phyloP scores from a whole-genome alignment of 805 yeast species.

The Starmerella sirachaensis region DNA sequence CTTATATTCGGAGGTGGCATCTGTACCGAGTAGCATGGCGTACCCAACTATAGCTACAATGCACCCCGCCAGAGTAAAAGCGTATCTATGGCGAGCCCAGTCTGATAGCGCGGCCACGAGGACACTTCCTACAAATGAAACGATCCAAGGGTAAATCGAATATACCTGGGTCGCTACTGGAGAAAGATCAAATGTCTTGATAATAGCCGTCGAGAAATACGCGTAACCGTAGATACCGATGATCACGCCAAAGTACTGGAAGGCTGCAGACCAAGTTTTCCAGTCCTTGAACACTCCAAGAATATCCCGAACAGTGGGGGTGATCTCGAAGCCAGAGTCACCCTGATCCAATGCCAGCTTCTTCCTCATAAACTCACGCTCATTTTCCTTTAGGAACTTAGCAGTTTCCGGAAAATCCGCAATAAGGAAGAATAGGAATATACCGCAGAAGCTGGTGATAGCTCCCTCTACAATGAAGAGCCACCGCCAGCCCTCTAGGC shows the following conservation, averaged over 20 bases:
- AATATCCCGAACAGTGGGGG: constrained; percentile 38
- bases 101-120: constrained; percentile 55
- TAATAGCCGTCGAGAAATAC: constrained; percentile 56
- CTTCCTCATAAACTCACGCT: constrained; percentile 40
- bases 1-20: constrained; percentile 25
- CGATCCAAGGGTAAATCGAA: constrained; percentile 76
- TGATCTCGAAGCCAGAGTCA: constrained; percentile 39
- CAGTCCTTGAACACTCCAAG: constrained; percentile 44
- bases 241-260: constrained; percentile 51
- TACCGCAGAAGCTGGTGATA: constrained; percentile 27
- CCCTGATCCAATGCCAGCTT: constrained; percentile 45
- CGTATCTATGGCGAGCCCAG: constrained; percentile 30
- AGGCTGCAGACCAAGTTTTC: constrained; percentile 43
- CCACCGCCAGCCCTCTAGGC: constrained; percentile 41
- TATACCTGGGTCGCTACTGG: constrained; percentile 64
- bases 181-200: constrained; percentile 48
- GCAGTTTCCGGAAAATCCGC: constrained; percentile 65
- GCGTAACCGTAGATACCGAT: constrained; percentile 69
- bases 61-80: constrained; percentile 20
- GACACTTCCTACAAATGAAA: constrained; percentile 57
- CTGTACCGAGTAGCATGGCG: constrained; percentile 40
- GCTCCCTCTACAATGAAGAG: constrained; percentile 41
- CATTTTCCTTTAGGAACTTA: constrained; percentile 40
- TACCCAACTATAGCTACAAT: constrained; percentile 40
- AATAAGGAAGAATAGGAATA: constrained; percentile 35